Evolutionary conservation across 768 basidiomycete genomes (phyloP), one percentile per base, ranked within the genome.

Genomic region (Boletus rubropictus): DNA sequence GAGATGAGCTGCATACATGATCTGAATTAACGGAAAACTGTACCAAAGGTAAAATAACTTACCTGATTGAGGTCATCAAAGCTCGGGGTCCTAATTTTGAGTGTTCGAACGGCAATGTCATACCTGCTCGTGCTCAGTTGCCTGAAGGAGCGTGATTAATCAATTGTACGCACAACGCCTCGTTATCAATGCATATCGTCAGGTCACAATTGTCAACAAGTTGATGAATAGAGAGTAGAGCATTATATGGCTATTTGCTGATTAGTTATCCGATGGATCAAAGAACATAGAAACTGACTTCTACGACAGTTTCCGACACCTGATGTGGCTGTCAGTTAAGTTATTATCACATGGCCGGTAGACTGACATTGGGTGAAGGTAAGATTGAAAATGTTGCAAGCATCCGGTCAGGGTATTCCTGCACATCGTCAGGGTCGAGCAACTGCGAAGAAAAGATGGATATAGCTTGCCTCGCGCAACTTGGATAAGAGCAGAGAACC

Each of bases 191-290:
- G 61, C 86, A 87, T 47, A 93, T 75, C 0, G 86, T 86, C 39
- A 93, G 67, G 64, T 94, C 92, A 37, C 84, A 79, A 62, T 84
- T 89, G 53, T 94, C 92, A 3, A 91, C 75, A n/a, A 94, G 80
- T 68, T 94, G 91, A 63, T 94, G 85, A 28, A 89, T 67, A 0
- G 92, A 89, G 9, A 95, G 77, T 44, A 89, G 70, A 0, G 88
- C 80, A 56, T 93, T 94, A 62, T 93, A 94, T 0, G 88, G 88
- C 83, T 76, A 22, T 45, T 17, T 34, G 31, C 24, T 31, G 27
- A n/a, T 65, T 24, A 60, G 48, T 34, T 32, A 42, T 14, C n/a
- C 1, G 36, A 46, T 31, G 15, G 21, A 24, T 5, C 20, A 22
- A 41, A 45, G 18, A 48, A 12, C 6, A 38, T 5, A 28, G 20